phyloP scores from a whole-genome alignment of 208 protist species.

The Trypanosoma rangeli region DNA sequence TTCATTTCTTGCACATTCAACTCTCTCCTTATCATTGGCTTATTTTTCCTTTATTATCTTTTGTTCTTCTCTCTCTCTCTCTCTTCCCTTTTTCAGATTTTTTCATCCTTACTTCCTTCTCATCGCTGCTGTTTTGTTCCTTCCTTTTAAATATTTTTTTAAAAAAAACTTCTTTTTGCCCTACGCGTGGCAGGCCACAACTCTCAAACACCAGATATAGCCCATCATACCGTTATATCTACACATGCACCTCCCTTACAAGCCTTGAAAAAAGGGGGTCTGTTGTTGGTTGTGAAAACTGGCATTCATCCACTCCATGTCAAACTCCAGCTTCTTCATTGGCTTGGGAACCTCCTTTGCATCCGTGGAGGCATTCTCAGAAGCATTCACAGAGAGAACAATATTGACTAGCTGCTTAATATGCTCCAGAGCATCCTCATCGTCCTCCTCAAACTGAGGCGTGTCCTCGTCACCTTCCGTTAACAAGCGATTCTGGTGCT shows the following conservation, averaged over 20 bases:
- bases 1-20: too few species aligned
- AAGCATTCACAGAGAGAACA: slow-evolving; percentile 14
- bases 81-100: background rate
- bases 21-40: too few species aligned
- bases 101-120: background rate
- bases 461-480: slow-evolving; percentile 13
- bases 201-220: too few species aligned
- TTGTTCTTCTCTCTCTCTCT: background rate
- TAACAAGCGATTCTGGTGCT: background rate
- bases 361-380: background rate
- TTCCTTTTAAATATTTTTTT: slow-evolving; percentile 12
- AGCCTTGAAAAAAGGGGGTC: slow-evolving; percentile 16
- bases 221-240: background rate
- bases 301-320: slow-evolving; percentile 26
- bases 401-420: slow-evolving; percentile 24
- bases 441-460: slow-evolving; percentile 38
- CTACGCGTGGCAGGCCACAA: too few species aligned
- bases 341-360: background rate
- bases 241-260: slow-evolving; percentile 4
- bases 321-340: slow-evolving; percentile 15
- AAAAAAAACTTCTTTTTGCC: background rate
- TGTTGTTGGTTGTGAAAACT: background rate
- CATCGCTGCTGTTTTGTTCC: background rate
- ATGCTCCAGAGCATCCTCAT: slow-evolving; percentile 33
- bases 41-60: background rate